Percentiles rank a stretch among this genome's conserved stretches.
phyloP scores from a whole-genome alignment of 768 basidiomycete species.

The Lentinula edodes region DNA sequence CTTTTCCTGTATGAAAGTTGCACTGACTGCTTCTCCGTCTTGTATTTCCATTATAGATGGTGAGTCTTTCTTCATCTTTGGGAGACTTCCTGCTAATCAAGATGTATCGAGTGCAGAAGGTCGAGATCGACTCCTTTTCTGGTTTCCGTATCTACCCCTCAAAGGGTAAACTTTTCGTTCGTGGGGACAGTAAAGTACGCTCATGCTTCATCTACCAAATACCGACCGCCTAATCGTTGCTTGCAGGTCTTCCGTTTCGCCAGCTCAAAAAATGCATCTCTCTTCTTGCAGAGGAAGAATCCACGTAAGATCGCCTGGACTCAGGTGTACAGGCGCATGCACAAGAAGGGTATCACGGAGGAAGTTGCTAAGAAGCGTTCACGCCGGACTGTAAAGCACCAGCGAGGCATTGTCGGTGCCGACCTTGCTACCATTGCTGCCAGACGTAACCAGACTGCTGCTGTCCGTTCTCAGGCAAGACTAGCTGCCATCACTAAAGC shows the following conservation, averaged over 20 bases:
- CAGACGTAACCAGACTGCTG: conserved; percentile 87
- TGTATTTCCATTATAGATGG: neutral
- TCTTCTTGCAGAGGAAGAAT: conserved; percentile 99
- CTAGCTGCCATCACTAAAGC: conserved; percentile 87
- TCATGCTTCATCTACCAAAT: neutral
- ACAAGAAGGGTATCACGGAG: conserved; percentile 99
- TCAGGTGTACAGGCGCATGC: conserved; percentile 88
- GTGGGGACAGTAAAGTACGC: conserved; percentile 90
- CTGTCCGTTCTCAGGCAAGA: conserved; percentile 75
- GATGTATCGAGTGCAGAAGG: conserved; percentile 56
- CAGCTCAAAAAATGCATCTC: conserved; percentile 87
- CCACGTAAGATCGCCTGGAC: conserved; percentile 99
- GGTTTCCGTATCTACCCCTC: conserved; percentile 97
- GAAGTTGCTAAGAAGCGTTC: conserved; percentile 99
- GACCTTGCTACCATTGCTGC: conserved; percentile 89
- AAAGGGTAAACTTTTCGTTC: conserved; percentile 94
- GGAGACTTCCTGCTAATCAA: neutral
- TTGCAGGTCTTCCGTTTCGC: conserved; percentile 91
- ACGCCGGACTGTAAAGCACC: conserved; percentile 94
- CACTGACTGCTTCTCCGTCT: neutral
- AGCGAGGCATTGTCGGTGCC: conserved; percentile 97
- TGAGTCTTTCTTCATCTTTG: neutral
- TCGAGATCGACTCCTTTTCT: conserved; percentile 98
- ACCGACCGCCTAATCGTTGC: neutral
- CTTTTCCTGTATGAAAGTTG: neutral